These are phyloP conservation scores for Syzygium aromaticum DNA, from an alignment of 345 rosid genomes.

Conservation along the genomic window DNA sequence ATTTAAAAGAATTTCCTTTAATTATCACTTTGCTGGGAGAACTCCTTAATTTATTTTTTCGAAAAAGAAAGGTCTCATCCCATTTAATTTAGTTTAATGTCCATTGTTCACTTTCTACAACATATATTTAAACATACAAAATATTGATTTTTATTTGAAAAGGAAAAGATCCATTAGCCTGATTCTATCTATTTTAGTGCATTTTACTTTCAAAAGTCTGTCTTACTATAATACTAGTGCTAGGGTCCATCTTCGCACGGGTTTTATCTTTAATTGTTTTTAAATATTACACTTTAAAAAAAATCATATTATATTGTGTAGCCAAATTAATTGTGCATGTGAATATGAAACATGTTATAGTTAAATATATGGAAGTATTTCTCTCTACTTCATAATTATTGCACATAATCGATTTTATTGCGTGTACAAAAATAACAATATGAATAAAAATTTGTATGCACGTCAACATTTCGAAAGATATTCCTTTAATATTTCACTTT, in stretches of 20 bases:
- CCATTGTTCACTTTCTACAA: not conserved
- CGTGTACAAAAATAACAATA: not conserved
- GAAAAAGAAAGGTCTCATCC: not conserved
- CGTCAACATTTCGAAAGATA: not conserved
- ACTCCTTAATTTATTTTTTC: not conserved
- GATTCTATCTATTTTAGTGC: not conserved
- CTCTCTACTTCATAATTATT: not conserved
- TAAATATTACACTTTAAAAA: not conserved
- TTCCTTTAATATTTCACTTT: not conserved
- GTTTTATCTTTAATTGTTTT: not conserved
- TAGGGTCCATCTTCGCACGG: not conserved
- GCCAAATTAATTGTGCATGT: not conserved
- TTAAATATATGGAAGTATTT: not conserved
- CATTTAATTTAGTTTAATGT: not conserved
- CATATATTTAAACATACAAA: not conserved
- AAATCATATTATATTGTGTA: not conserved
- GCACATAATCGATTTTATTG: not conserved
- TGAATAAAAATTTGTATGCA: not conserved
- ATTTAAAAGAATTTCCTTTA: not conserved
- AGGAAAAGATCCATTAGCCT: not conserved
- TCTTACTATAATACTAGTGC: not conserved
- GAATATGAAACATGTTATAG: not conserved
- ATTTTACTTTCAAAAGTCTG: not conserved
- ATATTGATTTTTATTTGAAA: not conserved
- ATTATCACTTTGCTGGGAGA: not conserved